phyloP scores from a whole-genome alignment of 768 basidiomycete genomes.

The Macrolepiota fuliginosa region DNA sequence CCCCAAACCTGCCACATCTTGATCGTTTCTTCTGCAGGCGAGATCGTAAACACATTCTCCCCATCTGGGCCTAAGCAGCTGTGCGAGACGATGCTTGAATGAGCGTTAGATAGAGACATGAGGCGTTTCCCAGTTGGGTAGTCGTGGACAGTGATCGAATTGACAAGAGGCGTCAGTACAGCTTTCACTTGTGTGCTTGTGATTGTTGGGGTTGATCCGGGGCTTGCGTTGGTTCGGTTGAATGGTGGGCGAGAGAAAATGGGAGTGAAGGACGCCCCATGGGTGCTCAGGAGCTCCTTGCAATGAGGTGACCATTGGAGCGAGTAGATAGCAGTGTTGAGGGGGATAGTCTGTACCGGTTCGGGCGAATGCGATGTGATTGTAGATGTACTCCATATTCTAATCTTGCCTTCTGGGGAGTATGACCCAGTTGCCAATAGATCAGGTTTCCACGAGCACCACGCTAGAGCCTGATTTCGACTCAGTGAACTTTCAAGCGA shows the following conservation, averaged over 20 bases:
- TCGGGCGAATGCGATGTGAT: constrained; percentile 21
- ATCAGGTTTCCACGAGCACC: constrained; percentile 84
- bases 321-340: constrained; percentile 68
- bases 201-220: constrained; percentile 16
- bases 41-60: constrained; percentile 61
- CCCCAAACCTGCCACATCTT: constrained; percentile 75
- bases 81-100: constrained; percentile 51
- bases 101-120: constrained; percentile 55
- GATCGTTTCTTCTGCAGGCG: constrained; percentile 62
- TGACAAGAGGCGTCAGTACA: constrained; percentile 52
- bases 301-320: constrained; percentile 83
- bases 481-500: neutral
- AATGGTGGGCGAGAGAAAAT: constrained; percentile 1
- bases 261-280: constrained; percentile 62
- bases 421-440: constrained; percentile 74
- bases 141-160: constrained; percentile 66
- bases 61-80: constrained; percentile 65
- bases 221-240: constrained; percentile 21
- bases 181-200: constrained; percentile 48
- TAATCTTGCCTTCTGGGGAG: constrained; percentile 37
- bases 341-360: constrained; percentile 61
- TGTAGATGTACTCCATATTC: constrained; percentile 45
- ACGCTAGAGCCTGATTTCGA: constrained; percentile 64
- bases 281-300: constrained; percentile 88
- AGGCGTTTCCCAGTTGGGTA: constrained; percentile 62